Conservation (phyloP, 129 eudicot species). For the Saussurea involucrata region DNA sequence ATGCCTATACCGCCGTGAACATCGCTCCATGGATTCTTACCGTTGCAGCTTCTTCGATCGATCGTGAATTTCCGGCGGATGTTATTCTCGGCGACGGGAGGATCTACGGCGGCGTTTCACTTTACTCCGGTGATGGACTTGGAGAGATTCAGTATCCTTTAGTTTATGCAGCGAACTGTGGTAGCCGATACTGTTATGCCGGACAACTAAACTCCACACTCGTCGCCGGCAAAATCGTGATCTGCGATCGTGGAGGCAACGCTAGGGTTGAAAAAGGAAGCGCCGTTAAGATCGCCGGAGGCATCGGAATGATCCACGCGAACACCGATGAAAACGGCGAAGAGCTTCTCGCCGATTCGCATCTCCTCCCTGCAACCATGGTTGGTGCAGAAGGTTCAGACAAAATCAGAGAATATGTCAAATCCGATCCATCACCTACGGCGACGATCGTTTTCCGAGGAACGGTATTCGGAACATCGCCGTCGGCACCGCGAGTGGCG, state of each 20-base stretch:
- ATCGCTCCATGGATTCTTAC: conserved; percentile 97
- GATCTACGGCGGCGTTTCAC: conserved; percentile 62
- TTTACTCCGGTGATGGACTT: conserved; percentile 68
- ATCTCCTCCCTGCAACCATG: conserved; percentile 82
- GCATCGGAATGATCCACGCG: conserved; percentile 78
- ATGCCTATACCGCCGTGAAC: conserved; percentile 61
- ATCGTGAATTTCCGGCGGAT: conserved; percentile 92
- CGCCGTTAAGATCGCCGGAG: conserved; percentile 89
- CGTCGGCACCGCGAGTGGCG: conserved; percentile 79
- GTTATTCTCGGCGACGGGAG: conserved; percentile 83
- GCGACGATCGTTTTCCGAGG: conserved; percentile 72
- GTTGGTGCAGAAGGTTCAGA: conserved; percentile 67
- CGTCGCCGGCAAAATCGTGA: conserved; percentile 77
- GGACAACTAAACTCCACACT: conserved; percentile 53
- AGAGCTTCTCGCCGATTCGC: conserved; percentile 89
- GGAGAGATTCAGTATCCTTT: conserved; percentile 48
- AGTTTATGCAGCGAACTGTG: conserved; percentile 60
- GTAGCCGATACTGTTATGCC: conserved; percentile 59
- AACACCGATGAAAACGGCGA: conserved; percentile 81
- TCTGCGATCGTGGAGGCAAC: conserved; percentile 93
- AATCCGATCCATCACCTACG: conserved; percentile 58
- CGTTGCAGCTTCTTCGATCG: conserved; percentile 90
- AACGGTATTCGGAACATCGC: conserved; percentile 62
- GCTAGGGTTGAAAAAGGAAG: conserved; percentile 88
- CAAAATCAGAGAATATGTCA: conserved; percentile 48